phyloP scores from a whole-genome alignment of 768 basidiomycete species.

The Trametes elegans region DNA sequence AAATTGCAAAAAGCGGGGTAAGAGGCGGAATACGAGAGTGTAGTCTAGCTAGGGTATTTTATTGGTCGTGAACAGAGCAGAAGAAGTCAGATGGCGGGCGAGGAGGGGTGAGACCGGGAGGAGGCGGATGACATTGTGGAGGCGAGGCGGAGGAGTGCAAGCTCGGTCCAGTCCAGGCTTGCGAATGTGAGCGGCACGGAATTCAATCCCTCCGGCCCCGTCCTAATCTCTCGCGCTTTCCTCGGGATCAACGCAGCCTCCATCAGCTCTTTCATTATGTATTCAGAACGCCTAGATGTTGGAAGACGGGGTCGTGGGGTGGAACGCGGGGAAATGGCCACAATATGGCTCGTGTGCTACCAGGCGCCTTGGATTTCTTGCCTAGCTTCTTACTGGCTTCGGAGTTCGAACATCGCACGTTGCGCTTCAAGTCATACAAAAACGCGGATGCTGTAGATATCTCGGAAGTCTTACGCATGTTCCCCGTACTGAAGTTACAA shows the following conservation, averaged over 20 bases:
- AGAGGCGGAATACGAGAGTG: neutral
- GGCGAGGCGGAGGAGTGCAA: slow-evolving; percentile 1
- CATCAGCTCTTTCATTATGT: too few relatives aligned
- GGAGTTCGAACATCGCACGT: too few relatives aligned
- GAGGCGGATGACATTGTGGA: slow-evolving; percentile 15
- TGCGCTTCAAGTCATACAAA: too few relatives aligned
- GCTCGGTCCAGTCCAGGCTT: slow-evolving; percentile 9
- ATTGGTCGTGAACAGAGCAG: neutral
- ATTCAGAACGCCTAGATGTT: too few relatives aligned
- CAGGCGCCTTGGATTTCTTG: too few relatives aligned
- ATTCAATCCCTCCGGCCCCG: neutral
- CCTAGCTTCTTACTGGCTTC: too few relatives aligned
- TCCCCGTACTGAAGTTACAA: too few relatives aligned
- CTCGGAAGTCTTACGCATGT: too few relatives aligned
- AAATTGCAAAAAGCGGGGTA: neutral
- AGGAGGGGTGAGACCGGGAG: neutral
- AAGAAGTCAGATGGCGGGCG: neutral
- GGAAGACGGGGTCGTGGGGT: too few relatives aligned
- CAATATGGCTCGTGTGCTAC: too few relatives aligned
- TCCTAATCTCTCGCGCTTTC: neutral
- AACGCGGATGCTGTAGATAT: too few relatives aligned
- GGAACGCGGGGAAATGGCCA: too few relatives aligned
- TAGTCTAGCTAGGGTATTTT: slow-evolving; percentile 2
- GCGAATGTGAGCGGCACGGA: slow-evolving; percentile 17
- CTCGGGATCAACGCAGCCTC: slow-evolving; percentile 1